Conservation (phyloP, 2,329 filamentous ascomycete genomes). For the Zymoseptoria brevis region DNA sequence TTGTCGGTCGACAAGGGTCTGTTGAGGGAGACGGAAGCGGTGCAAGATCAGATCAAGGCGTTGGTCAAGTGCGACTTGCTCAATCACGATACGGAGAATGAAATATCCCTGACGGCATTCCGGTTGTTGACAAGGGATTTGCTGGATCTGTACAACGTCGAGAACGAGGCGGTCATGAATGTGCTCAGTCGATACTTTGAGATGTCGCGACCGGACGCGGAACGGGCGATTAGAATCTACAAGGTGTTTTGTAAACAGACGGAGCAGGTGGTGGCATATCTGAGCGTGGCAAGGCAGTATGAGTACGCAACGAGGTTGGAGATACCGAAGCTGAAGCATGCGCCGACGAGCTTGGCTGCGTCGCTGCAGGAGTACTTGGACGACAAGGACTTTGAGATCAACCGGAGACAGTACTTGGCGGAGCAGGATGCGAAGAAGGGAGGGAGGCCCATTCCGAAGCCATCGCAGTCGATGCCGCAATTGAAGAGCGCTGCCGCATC, state of each 20-base stretch:
- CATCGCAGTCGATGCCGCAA: conserved; percentile 15
- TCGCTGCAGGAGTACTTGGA: conserved; percentile 91
- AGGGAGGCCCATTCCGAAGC: conserved; percentile 32
- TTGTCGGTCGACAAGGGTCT: conserved; percentile 86
- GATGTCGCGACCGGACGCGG: conserved; percentile 90
- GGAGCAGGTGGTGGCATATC: conserved; percentile 82
- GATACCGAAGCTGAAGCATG: conserved; percentile 95
- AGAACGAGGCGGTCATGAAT: conserved; percentile 96
- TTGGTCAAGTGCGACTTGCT: conserved; percentile 86
- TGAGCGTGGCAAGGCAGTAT: conserved; percentile 78
- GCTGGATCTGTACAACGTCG: conserved; percentile 80
- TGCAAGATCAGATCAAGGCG: conserved; percentile 80
- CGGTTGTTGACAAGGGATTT: conserved; percentile 84
- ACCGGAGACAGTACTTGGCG: conserved; percentile 82
- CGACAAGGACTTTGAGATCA: conserved; percentile 90
- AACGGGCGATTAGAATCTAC: conserved; percentile 85
- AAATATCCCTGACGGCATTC: conserved; percentile 92
- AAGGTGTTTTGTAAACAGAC: conserved; percentile 87
- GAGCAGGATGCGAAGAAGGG: conserved; percentile 67
- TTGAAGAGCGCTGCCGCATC: conserved; percentile 31
- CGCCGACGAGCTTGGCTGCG: conserved; percentile 79
- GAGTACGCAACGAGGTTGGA: conserved; percentile 88
- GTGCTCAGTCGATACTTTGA: conserved; percentile 96
- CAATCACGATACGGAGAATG: conserved; percentile 83
- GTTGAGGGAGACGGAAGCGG: conserved; percentile 79